Conservation (phyloP, 495 filamentous ascomycete genomes). For the Recurvomyces mirabilis region DNA sequence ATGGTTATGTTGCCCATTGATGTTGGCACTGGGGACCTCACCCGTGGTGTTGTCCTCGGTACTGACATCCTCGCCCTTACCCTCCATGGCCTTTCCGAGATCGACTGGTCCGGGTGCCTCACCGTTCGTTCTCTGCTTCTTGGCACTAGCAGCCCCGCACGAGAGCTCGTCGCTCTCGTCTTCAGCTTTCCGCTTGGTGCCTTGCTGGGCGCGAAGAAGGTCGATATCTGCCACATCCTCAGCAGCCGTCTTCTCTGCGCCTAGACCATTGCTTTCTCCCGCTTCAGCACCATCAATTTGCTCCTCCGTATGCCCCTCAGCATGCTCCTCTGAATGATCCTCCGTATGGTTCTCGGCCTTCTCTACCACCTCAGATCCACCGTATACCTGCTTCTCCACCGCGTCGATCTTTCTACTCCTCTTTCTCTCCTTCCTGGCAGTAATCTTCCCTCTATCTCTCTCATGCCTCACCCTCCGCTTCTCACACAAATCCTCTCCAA, state of each 20-base stretch:
- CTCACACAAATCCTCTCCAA: slow-evolving; percentile 55
- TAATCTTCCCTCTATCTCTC: slow-evolving; percentile 32
- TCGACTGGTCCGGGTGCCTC: too few species aligned
- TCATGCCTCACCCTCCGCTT: slow-evolving; percentile 28
- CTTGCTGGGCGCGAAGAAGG: background rate
- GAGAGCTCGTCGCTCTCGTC: too few species aligned
- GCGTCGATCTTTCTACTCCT: slow-evolving; percentile 22
- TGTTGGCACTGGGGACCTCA: background rate
- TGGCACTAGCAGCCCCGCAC: too few species aligned
- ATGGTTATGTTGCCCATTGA: background rate
- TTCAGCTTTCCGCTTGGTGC: background rate
- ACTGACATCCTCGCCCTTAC: background rate
- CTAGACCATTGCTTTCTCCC: background rate
- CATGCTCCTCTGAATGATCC: too few species aligned
- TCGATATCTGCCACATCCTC: background rate
- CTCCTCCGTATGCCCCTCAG: background rate
- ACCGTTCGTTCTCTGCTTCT: too few species aligned
- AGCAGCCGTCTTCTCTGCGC: background rate
- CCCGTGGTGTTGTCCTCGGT: background rate
- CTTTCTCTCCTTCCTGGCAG: slow-evolving; percentile 35
- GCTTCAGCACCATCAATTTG: background rate
- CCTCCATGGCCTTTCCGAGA: background rate
- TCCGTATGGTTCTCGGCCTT: too few species aligned
- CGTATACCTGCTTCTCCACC: slow-evolving; percentile 20
- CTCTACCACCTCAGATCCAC: slow-evolving; percentile 3